phyloP scores from a whole-genome alignment of 2,329 filamentous ascomycete genomes.

The Thielaviopsis ethacetica region DNA sequence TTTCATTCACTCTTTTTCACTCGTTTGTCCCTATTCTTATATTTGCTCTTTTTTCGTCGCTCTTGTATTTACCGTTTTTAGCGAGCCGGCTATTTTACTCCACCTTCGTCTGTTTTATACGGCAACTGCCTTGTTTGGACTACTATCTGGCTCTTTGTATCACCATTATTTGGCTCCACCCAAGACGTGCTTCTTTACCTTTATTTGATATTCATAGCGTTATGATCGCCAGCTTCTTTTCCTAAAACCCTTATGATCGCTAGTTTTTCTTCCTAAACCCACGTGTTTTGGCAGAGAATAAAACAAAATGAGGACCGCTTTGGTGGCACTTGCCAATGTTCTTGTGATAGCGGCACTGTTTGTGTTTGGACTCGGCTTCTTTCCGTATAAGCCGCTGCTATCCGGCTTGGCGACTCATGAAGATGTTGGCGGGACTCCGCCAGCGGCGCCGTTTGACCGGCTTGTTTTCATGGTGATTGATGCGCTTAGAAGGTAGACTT shows the following conservation, averaged over 20 bases:
- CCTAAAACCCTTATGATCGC: not conserved
- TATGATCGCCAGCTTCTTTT: not conserved
- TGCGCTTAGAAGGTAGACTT: conserved; percentile 60
- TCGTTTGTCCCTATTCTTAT: too few species aligned
- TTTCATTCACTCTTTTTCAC: too few species aligned
- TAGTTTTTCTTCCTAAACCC: not conserved
- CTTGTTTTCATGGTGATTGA: conserved; percentile 97
- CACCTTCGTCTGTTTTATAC: not conserved
- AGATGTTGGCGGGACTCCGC: conserved; percentile 32
- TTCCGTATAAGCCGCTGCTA: conserved; percentile 90
- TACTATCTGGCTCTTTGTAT: too few species aligned
- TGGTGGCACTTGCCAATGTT: conserved; percentile 41
- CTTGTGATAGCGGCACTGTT: conserved; percentile 59
- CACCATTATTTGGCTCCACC: too few species aligned
- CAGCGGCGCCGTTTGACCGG: conserved; percentile 64
- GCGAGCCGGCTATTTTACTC: not conserved
- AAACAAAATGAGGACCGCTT: not conserved
- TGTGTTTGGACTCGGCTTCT: conserved; percentile 80
- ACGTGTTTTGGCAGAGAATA: not conserved
- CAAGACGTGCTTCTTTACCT: not conserved
- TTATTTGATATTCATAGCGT: not conserved
- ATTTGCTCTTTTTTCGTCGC: not conserved
- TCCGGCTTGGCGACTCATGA: conserved; percentile 64
- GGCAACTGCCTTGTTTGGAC: not conserved
- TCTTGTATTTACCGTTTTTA: not conserved